Conservation (phyloP, 371 early-diverging fungal genomes). For the Apophysomyces sp. region DNA sequence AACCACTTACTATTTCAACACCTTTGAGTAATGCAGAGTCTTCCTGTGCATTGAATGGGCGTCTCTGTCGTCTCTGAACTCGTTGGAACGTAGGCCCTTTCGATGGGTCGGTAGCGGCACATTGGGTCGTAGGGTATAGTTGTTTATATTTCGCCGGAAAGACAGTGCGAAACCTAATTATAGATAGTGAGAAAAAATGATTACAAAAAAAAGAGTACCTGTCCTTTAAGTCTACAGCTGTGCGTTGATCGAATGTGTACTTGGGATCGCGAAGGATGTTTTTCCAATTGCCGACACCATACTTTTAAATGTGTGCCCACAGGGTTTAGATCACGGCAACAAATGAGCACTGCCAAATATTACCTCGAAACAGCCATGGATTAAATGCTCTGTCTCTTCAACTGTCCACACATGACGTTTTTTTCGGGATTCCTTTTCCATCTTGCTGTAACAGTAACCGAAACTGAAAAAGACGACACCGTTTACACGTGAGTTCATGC, state of each 20-base stretch:
- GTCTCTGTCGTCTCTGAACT: constrained; percentile 6
- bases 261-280: constrained; percentile 6
- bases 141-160: constrained; percentile 12
- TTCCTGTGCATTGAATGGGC: constrained; percentile 9
- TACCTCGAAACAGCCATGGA: constrained; percentile 6
- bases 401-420: constrained; percentile 1
- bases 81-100: not conserved
- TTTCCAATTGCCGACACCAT: constrained; percentile 18
- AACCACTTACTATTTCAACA: constrained; percentile 6
- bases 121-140: constrained; percentile 5
- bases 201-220: not conserved
- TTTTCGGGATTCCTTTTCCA: not conserved
- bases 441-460: not conserved
- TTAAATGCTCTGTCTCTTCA: constrained; percentile 1
- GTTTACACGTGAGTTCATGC: not conserved
- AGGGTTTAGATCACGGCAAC: too few relatives aligned
- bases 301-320: constrained; percentile 4
- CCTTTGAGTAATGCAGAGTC: constrained; percentile 9
- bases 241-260: constrained; percentile 7
- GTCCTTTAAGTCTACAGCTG: constrained; percentile 13
- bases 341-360: not conserved
- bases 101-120: not conserved
- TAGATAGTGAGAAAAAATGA: not conserved
- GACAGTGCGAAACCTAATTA: constrained; percentile 9
- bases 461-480: not conserved